These are phyloP conservation scores for Pythium biforme DNA, from an alignment of 352 stramenopile genomes.

Conservation along the genomic window DNA sequence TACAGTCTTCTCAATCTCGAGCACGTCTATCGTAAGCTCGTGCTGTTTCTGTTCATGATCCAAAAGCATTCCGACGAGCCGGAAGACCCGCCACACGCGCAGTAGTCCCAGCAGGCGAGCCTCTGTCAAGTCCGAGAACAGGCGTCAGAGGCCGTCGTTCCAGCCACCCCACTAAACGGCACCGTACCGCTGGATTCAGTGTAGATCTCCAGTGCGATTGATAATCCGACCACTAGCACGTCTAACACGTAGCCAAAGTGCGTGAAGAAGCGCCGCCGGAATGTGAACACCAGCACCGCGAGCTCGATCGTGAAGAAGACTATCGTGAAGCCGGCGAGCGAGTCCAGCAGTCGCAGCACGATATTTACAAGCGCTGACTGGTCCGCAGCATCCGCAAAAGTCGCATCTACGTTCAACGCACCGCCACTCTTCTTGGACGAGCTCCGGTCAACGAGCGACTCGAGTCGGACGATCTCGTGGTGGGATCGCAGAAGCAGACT, in stretches of 20 bases:
- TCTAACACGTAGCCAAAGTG: conserved; percentile 67
- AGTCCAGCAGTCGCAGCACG: conserved; percentile 42
- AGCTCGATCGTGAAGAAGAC: conserved; percentile 65
- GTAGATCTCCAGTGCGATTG: conserved; percentile 45
- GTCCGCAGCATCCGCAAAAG: neutral
- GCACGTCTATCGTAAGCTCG: conserved; percentile 32
- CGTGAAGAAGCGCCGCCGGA: conserved; percentile 46
- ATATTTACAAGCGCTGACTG: conserved; percentile 9
- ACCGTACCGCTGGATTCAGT: conserved; percentile 51
- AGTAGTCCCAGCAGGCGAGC: conserved; percentile 49
- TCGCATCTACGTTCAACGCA: neutral
- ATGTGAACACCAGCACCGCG: conserved; percentile 37
- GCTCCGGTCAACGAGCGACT: conserved; percentile 4
- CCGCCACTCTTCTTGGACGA: neutral
- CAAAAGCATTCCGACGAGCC: conserved; percentile 49
- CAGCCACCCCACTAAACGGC: neutral
- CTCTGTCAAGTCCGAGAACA: conserved; percentile 23
- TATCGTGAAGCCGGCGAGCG: conserved; percentile 58
- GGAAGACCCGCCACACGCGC: conserved; percentile 59
- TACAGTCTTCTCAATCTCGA: conserved; percentile 58
- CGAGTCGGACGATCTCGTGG: conserved; percentile 26
- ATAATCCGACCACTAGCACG: conserved; percentile 30
- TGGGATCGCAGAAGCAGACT: conserved; percentile 40
- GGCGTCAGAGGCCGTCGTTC: no score
- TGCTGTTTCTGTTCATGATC: conserved; percentile 45